phyloP scores from a whole-genome alignment of 192 early-diverging fungal genomes.

The Phycomyces nitens region DNA sequence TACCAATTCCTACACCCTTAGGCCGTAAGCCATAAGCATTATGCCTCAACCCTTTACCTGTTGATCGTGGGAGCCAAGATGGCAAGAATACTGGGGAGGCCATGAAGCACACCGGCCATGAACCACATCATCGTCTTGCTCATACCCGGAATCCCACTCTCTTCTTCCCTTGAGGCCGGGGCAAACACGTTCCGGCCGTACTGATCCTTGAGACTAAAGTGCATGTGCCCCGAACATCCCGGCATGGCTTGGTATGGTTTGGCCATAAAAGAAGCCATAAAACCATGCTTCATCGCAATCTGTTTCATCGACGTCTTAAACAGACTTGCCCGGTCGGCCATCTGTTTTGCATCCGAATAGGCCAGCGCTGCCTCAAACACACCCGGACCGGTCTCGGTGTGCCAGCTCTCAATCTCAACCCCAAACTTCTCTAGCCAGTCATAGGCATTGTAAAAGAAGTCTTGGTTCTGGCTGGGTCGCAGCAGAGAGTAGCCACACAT shows the following conservation, averaged over 20 bases:
- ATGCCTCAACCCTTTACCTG: no score
- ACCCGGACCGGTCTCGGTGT: constrained; percentile 83
- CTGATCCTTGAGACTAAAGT: constrained; percentile 60
- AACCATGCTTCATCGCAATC: constrained; percentile 60
- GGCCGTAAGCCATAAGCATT: neutral
- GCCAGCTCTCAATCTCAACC: constrained; percentile 70
- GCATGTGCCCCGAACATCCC: constrained; percentile 79
- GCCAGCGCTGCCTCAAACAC: constrained; percentile 76
- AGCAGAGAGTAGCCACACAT: constrained; percentile 82
- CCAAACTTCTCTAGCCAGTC: constrained; percentile 55
- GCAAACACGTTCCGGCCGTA: constrained; percentile 55
- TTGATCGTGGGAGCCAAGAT: constrained; percentile 79
- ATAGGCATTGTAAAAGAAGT: constrained; percentile 69
- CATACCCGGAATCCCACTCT: constrained; percentile 34
- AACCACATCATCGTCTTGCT: constrained; percentile 53
- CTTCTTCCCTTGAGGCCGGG: constrained; percentile 19
- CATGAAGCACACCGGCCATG: constrained; percentile 51
- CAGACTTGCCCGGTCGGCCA: constrained; percentile 70
- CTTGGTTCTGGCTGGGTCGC: constrained; percentile 62
- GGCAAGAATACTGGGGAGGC: constrained; percentile 67
- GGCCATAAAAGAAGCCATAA: constrained; percentile 84
- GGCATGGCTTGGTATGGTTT: constrained; percentile 70
- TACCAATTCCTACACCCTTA: no score
- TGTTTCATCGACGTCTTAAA: constrained; percentile 78
- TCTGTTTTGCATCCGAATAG: constrained; percentile 56